Evolutionary conservation across 352 stramenopile genomes (phyloP), one percentile per base, ranked within the genome.

Genomic region (Phytophthora ohioensis): DNA sequence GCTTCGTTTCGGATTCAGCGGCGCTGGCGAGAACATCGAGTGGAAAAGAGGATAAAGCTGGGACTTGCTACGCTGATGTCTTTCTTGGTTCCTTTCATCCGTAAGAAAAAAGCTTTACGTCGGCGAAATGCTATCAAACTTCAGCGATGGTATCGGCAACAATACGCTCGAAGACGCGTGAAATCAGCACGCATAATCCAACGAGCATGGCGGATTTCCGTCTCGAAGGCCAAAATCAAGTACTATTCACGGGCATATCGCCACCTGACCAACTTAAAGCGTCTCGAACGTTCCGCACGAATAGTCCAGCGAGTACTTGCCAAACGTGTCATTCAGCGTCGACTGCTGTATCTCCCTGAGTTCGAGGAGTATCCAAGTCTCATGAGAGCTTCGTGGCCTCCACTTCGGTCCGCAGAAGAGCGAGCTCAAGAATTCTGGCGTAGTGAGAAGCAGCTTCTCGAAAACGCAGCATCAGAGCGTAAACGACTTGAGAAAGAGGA

Each of bases 291-390:
- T 1, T 81, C 70, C 8, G 84, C 85, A 2, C 69, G 77, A 6
- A 38, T 91, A 0, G 36, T 95, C 0, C 87, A 95, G 53, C 73
- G 73, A 32, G 35, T 70, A 1, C 38, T 95, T 0, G 84, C 64
- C 0, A 69, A 13, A 4, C 58, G 67, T 5, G 36, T 66, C 4
- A 73, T 82, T 4, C 75, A 81, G 12, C 61, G 58, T 12, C 72
- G 78, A 2, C 35, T 92, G 3, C 5, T 84, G 7, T 38, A 39
- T 12, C 66, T 59, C 8, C 35, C 60, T 0, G 70, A 78, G 21
- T 76, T 91, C 8, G 51, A 66, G 15, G 54, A 75, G 17, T 82
- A 82, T 63, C 67, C 64, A 9, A 39, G 12, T 11, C 21, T 87
- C 42, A 76, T 78, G 57, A 45, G 41, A 38, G 34, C 39, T 7